Evolutionary conservation across 768 basidiomycete species (phyloP), one percentile per base, ranked within the genome.

Genomic region (Porpolomopsis calyptriformis): DNA sequence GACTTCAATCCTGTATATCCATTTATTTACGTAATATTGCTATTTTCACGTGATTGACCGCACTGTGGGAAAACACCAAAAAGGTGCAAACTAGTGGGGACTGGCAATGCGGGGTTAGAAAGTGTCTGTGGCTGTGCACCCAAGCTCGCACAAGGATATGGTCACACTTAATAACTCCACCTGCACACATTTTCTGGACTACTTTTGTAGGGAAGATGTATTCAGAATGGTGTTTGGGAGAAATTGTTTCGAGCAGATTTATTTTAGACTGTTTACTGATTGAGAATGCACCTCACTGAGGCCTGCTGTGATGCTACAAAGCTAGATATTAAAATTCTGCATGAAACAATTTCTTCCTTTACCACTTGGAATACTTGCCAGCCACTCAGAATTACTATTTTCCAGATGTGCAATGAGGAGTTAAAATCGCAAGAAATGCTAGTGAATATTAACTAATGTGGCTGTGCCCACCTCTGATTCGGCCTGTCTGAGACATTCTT

Each of bases 141-240:
- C 19, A 12, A 24, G 19, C n/a, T 19, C 37, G 25, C 59, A 10
- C 55, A 5, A 27, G 12, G 16, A 24, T 18, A 39, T 57, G 22
- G 37, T 18, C 20, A 19, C 10, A 18, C 20, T 18, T 18, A 20
- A 39, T 39, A 20, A 19, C 20, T 39, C n/a, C 16, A 19, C 5
- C 16, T 14, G 14, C 29, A 40, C 50, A 14, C 29, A 31, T 31
- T 31, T 31, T 31, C 29, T 31, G 14, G 29, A 14, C 29, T 31
- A 31, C 29, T 31, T 31, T 31, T 7, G 14, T 31, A 31, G 29
- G 29, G 29, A 7, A 31, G 14, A 31, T 31, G 14, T 31, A 14
- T 7, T 31, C 14, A 14, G 29, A 31, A 31, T 31, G 29, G 29
- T 31, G 29, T 7, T 31, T 31, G 29, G 29, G 29, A 7, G 29